Conservation (phyloP, 345 rosid genomes). For the Laguncularia racemosa region DNA sequence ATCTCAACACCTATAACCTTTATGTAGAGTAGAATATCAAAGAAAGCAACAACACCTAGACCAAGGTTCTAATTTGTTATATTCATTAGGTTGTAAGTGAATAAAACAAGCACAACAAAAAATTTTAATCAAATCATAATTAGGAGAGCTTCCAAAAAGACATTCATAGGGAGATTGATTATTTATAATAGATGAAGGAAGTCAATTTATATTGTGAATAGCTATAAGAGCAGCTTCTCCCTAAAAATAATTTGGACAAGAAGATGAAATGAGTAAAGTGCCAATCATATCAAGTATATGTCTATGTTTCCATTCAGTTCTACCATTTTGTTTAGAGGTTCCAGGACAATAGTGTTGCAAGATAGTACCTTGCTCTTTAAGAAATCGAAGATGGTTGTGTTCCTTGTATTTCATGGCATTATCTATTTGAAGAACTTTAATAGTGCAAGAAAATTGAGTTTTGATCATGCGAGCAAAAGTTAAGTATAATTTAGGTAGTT, state of each 20-base stretch:
- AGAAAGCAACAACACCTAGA: neutral
- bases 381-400: neutral
- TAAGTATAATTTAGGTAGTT: neutral
- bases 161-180: slow-evolving; percentile 1
- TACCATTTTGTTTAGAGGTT: slow-evolving; percentile 1
- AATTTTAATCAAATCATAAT: neutral
- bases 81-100: neutral
- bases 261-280: neutral
- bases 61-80: neutral
- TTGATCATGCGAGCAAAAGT: neutral
- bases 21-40: neutral
- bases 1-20: slow-evolving; percentile 1
- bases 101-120: neutral
- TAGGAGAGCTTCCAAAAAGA: neutral
- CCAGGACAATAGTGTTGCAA: neutral
- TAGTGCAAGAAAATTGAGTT: neutral
- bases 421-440: neutral
- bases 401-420: slow-evolving; percentile 1
- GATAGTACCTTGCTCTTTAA: neutral
- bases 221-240: neutral
- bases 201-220: neutral
- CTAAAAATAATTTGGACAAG: neutral
- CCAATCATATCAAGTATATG: neutral
- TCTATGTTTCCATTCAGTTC: neutral
- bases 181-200: neutral